A percentile compares a stretch with the other conserved stretches of the same genome.
Conservation (phyloP, 163 green algal species). For the Chlorella variabilis region DNA sequence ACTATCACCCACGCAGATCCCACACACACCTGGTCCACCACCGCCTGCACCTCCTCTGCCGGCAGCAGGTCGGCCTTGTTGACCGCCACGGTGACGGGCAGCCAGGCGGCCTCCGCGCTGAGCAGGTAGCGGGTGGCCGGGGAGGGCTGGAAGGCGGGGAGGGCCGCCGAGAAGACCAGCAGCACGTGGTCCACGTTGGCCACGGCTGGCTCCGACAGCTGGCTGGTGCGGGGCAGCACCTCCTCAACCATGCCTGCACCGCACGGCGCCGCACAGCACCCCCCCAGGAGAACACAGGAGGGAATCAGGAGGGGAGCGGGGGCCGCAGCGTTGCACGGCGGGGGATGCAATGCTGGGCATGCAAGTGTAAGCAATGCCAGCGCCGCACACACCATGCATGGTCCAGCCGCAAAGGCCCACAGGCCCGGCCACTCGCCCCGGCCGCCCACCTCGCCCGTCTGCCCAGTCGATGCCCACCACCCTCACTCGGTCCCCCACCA, state of each 20-base stretch:
- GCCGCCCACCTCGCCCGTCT: constrained; percentile 54
- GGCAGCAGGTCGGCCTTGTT: constrained; percentile 94
- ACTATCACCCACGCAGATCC: too few relatives aligned
- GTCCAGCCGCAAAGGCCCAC: background rate
- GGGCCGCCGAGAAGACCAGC: constrained; percentile 77
- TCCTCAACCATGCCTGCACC: constrained; percentile 44
- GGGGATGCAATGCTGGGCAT: too few relatives aligned
- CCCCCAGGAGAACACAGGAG: too few relatives aligned
- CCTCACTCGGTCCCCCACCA: constrained; percentile 85
- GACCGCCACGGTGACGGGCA: constrained; percentile 87
- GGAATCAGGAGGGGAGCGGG: too few relatives aligned
- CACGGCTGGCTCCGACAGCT: constrained; percentile 76
- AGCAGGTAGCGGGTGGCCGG: constrained; percentile 93
- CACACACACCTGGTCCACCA: constrained; percentile 59
- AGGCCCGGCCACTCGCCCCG: too few relatives aligned
- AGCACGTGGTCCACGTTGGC: constrained; percentile 92
- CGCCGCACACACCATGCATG: background rate
- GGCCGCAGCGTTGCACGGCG: too few relatives aligned
- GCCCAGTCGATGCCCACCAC: constrained; percentile 67
- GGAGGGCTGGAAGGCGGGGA: constrained; percentile 79
- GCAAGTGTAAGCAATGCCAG: too few relatives aligned
- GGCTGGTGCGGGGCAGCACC: constrained; percentile 42
- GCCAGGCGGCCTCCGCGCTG: constrained; percentile 71
- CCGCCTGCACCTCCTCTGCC: constrained; percentile 44
- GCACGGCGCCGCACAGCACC: background rate